A percentile compares a stretch with the other conserved stretches of the same genome.
Evolutionary conservation across 1,284 basidiomycete genomes (phyloP).

Genomic region (Trichosporon sp.): DNA sequence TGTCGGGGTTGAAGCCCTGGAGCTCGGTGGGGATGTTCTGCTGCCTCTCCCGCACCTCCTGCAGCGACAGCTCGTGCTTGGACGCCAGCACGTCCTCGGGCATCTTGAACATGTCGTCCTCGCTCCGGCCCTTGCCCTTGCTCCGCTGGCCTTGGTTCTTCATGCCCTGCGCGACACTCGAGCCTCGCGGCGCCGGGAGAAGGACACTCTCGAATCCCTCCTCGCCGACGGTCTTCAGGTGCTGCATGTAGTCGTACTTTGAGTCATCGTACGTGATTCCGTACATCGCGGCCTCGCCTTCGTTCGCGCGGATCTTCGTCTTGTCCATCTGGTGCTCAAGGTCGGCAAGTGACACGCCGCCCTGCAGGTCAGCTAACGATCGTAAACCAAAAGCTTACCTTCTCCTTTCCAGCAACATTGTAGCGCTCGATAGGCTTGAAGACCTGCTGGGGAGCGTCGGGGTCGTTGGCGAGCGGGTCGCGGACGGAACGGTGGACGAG

Average conservation of each 20-base stretch:
- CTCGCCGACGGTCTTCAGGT: conserved; percentile 78
- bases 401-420: conserved; percentile 64
- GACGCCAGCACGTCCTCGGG: conserved; percentile 76
- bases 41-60: conserved; percentile 67
- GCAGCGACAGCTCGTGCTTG: conserved; percentile 69
- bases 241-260: conserved; percentile 99
- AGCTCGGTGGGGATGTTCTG: conserved; percentile 74
- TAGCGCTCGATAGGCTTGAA: conserved; percentile 76
- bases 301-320: conserved; percentile 52
- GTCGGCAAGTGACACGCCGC: conserved; percentile 61
- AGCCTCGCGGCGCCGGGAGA: conserved; percentile 69
- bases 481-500: conserved; percentile 95
- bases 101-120: conserved; percentile 58
- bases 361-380: conserved; percentile 43
- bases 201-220: conserved; percentile 64
- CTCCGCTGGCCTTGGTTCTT: conserved; percentile 36
- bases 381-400: neutral
- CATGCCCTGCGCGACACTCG: conserved; percentile 49
- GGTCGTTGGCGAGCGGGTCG: conserved; percentile 86
- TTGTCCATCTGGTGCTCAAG: conserved; percentile 56
- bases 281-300: conserved; percentile 86
- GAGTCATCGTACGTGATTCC: conserved; percentile 96
- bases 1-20: conserved; percentile 88
- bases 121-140: conserved; percentile 45
- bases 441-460: conserved; percentile 84